Evolutionary conservation across 306 rosid genomes (phyloP).

Genomic region (Argentina anserina): DNA sequence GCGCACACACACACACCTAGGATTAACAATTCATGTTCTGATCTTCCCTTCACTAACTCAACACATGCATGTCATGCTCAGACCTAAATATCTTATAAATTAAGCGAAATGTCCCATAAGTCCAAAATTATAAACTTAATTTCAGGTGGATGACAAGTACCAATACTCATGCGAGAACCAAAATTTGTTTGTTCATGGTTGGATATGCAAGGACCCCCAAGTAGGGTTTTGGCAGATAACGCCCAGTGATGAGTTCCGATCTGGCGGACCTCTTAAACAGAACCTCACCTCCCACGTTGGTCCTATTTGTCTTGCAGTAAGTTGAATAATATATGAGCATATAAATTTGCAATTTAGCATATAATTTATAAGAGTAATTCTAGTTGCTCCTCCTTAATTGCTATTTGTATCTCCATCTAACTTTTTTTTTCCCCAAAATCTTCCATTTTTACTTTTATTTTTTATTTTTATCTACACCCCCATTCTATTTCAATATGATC

Average conservation of each 20-base stretch:
- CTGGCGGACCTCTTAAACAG: conserved; percentile 36
- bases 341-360: no score
- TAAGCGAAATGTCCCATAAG: neutral
- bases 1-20: no score
- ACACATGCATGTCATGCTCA: neutral
- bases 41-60: neutral
- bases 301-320: conserved; percentile 28
- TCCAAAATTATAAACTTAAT: neutral
- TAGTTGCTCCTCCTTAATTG: no score
- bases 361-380: no score
- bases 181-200: conserved; percentile 41
- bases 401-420: no score
- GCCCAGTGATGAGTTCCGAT: conserved; percentile 44
- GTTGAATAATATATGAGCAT: no score
- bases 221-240: conserved; percentile 49
- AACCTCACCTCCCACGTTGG: conserved; percentile 38
- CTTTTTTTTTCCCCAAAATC: no score
- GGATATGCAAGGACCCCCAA: conserved; percentile 32
- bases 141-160: conserved; percentile 50
- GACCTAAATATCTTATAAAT: neutral
- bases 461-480: no score
- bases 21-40: neutral
- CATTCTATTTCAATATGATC: no score
- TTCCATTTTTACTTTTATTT: no score
- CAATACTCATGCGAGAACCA: conserved; percentile 44